A percentile compares a stretch with the other conserved stretches of the same genome.
Evolutionary conservation across 2,329 filamentous ascomycete species (phyloP).

Genomic region (Fusarium sp.): DNA sequence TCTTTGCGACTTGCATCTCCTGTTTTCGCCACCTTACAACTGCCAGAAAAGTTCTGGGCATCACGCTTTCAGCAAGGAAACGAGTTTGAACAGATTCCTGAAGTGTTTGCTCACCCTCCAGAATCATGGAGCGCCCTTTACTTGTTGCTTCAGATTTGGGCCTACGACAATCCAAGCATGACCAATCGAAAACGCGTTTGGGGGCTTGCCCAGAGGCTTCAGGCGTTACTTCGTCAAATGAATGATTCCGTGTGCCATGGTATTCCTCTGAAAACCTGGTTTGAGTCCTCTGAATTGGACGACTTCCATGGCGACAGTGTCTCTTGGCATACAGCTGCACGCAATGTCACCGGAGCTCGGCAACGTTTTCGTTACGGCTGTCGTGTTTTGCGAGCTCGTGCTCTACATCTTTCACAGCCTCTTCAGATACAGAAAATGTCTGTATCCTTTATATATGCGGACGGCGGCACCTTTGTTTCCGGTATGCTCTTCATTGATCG

Average conservation of each 20-base stretch:
- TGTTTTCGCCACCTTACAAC: slow-evolving; percentile 14
- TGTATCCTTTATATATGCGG: slow-evolving; percentile 13
- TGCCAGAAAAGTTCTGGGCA: slow-evolving; percentile 28
- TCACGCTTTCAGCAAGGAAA: slow-evolving; percentile 20
- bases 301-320: too few species aligned
- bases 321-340: too few species aligned
- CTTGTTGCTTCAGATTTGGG: slow-evolving; percentile 7
- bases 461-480: slow-evolving; percentile 14
- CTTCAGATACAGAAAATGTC: slow-evolving; percentile 6
- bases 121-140: slow-evolving; percentile 22
- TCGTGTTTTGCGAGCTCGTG: slow-evolving; percentile 8
- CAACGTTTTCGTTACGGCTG: slow-evolving; percentile 4
- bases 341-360: background rate
- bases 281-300: too few species aligned
- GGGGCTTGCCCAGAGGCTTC: slow-evolving; percentile 1
- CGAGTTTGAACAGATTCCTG: slow-evolving; percentile 22
- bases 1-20: slow-evolving; percentile 29
- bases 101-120: slow-evolving; percentile 5
- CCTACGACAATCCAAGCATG: background rate
- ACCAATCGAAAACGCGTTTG: slow-evolving; percentile 26
- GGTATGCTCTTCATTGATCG: slow-evolving; percentile 15
- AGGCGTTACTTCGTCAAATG: slow-evolving; percentile 13
- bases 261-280: too few species aligned
- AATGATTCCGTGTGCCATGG: background rate
- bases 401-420: background rate